phyloP scores from a whole-genome alignment of 2,329 filamentous ascomycete species.

The Clarireedia sp. region DNA sequence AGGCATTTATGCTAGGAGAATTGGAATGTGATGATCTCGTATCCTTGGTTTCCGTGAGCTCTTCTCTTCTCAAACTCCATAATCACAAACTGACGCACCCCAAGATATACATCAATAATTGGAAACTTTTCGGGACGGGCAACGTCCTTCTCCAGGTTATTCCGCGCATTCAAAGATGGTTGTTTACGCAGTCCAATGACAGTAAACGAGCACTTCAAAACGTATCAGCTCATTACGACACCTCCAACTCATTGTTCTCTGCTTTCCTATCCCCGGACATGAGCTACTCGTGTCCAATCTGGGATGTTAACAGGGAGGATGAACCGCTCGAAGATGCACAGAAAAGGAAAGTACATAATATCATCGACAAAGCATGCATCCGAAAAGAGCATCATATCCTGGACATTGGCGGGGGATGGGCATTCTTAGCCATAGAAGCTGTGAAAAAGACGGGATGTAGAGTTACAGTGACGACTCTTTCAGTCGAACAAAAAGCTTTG shows the following conservation, averaged over 20 bases:
- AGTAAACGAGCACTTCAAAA: slow-evolving; percentile 50
- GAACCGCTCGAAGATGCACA: slow-evolving; percentile 58
- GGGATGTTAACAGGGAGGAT: slow-evolving; percentile 30
- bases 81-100: background rate
- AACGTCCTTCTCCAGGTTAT: slow-evolving; percentile 1
- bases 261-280: slow-evolving; percentile 62
- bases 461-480: slow-evolving; percentile 61
- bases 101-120: slow-evolving; percentile 5
- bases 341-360: slow-evolving; percentile 53
- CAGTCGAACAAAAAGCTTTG: slow-evolving; percentile 56
- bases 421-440: slow-evolving; percentile 60
- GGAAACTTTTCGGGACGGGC: background rate
- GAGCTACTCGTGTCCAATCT: slow-evolving; percentile 64
- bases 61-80: background rate
- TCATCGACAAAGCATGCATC: slow-evolving; percentile 54
- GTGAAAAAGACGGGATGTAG: slow-evolving; percentile 55
- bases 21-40: slow-evolving; percentile 56
- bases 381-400: slow-evolving; percentile 56
- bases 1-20: slow-evolving; percentile 61
- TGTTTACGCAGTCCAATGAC: slow-evolving; percentile 40
- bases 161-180: background rate
- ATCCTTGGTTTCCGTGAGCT: slow-evolving; percentile 4
- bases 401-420: slow-evolving; percentile 68
- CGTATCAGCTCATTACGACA: slow-evolving; percentile 63
- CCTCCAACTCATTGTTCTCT: slow-evolving; percentile 64